These are phyloP conservation scores for Cadophora gregata DNA, from an alignment of 2,329 filamentous ascomycete species.

Conservation along the genomic window DNA sequence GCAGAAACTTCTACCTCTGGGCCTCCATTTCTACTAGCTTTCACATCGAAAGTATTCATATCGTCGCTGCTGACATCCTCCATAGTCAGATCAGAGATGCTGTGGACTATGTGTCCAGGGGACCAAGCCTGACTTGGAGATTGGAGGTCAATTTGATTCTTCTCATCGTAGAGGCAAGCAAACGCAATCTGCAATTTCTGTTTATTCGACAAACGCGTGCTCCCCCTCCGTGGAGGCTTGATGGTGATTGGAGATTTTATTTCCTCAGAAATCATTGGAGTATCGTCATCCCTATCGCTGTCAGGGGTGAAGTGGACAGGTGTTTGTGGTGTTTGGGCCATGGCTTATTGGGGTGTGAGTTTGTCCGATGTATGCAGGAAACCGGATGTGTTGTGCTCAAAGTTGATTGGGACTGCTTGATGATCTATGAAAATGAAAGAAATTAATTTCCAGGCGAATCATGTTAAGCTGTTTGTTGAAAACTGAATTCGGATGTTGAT, in stretches of 20 bases:
- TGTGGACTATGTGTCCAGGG: neutral
- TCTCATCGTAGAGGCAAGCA: slow-evolving; percentile 10
- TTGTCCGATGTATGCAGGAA: neutral
- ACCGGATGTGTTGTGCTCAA: no score
- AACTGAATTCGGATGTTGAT: no score
- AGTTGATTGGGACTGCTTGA: no score
- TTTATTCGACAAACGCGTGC: neutral
- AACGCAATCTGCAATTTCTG: neutral
- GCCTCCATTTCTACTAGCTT: neutral
- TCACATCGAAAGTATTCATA: neutral
- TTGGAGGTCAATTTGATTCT: neutral
- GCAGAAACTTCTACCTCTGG: neutral
- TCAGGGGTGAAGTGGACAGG: neutral
- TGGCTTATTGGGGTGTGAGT: neutral
- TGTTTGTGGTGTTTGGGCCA: slow-evolving; percentile 7
- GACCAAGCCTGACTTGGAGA: neutral
- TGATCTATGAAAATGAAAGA: no score
- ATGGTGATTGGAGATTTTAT: neutral
- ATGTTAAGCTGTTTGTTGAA: no score
- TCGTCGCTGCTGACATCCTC: neutral
- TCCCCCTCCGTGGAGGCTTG: neutral
- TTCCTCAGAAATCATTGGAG: neutral
- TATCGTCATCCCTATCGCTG: neutral
- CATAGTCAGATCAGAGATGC: neutral
- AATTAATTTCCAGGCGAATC: no score